Conservation (phyloP, 176 grass and related monocot species). For the Eremochloa ophiuroides region DNA sequence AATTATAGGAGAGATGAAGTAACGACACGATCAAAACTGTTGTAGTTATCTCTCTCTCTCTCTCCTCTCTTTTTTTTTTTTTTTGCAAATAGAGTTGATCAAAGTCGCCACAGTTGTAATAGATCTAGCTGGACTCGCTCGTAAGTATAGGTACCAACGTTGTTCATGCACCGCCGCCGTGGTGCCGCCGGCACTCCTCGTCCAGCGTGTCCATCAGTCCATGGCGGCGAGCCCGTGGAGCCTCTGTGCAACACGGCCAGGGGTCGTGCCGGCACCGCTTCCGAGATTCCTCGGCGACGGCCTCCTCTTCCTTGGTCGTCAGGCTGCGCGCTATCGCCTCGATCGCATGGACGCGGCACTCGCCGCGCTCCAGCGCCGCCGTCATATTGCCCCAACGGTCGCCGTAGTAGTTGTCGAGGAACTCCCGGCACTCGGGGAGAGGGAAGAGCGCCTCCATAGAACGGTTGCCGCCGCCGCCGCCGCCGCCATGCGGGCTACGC, state of each 20-base stretch:
- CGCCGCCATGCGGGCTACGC: not conserved
- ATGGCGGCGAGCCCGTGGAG: not conserved
- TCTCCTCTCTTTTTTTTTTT: no score
- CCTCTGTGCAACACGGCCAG: not conserved
- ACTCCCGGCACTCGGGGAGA: not conserved
- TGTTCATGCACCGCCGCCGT: not conserved
- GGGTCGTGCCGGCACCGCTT: not conserved
- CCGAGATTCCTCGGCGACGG: not conserved
- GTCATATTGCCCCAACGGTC: not conserved
- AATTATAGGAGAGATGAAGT: no score
- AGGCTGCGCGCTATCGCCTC: not conserved
- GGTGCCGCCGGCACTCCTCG: not conserved
- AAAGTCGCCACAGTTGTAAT: no score
- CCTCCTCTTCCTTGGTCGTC: not conserved
- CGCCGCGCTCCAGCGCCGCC: not conserved
- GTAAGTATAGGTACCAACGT: no score
- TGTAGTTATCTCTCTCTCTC: no score
- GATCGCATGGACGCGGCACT: not conserved
- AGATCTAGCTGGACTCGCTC: no score
- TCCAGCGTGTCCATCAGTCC: not conserved
- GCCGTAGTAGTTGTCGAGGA: not conserved
- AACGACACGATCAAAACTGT: no score
- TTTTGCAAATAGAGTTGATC: no score
- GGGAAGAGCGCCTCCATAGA: conserved; percentile 10
- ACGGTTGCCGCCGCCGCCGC: no score